Evolutionary conservation across 331 rosid genomes (phyloP).

Genomic region (Quercus phellos): DNA sequence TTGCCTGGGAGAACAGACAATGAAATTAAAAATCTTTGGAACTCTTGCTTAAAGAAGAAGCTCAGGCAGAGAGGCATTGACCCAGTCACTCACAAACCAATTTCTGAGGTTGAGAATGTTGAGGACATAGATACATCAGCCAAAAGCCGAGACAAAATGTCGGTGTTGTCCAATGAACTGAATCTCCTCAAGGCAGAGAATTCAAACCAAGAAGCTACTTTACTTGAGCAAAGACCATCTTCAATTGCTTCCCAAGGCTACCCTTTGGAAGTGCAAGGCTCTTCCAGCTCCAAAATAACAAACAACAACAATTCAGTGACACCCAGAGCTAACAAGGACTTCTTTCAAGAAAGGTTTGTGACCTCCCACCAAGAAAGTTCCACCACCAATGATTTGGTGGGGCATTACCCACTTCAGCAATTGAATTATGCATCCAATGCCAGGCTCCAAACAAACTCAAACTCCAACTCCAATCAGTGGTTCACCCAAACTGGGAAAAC

Average conservation of each 20-base stretch:
- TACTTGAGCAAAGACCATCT: constrained; percentile 34
- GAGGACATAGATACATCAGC: constrained; percentile 26
- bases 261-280: constrained; percentile 34
- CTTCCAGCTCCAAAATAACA: constrained; percentile 23
- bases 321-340: constrained; percentile 24
- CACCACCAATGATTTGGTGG: constrained; percentile 35
- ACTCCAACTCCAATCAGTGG: constrained; percentile 38
- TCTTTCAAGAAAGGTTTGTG: constrained; percentile 27
- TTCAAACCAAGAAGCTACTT: constrained; percentile 32
- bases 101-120: constrained; percentile 37
- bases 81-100: constrained; percentile 53
- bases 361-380: constrained; percentile 25
- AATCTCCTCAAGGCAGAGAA: constrained; percentile 39
- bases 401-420: constrained; percentile 37
- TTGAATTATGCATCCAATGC: constrained; percentile 29
- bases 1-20: constrained; percentile 59
- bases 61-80: constrained; percentile 53
- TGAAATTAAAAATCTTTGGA: constrained; percentile 61
- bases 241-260: constrained; percentile 28
- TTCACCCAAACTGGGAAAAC: constrained; percentile 31
- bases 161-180: constrained; percentile 33
- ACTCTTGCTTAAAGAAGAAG: constrained; percentile 54
- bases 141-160: constrained; percentile 26
- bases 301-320: constrained; percentile 12
- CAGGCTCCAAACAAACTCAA: constrained; percentile 25